Conservation (phyloP, 441 rosid species). For the Gossypium davidsonii region DNA sequence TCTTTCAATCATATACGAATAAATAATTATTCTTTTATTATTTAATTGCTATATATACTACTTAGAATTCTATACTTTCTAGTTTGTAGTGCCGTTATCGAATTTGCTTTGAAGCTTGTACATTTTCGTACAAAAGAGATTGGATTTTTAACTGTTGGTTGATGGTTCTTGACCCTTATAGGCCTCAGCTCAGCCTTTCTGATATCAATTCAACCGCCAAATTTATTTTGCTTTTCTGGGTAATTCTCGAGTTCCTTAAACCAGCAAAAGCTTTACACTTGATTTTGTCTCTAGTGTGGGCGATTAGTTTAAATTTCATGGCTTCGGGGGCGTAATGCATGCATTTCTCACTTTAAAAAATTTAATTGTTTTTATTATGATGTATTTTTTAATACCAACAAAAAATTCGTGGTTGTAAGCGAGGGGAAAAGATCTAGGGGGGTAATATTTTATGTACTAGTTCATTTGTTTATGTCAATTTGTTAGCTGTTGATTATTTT, state of each 20-base stretch:
- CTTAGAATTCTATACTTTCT: background rate
- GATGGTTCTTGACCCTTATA: background rate
- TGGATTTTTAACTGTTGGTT: background rate
- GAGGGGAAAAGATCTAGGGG: no score
- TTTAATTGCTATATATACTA: background rate
- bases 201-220: background rate
- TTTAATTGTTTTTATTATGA: no score
- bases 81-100: background rate
- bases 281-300: background rate
- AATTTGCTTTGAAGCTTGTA: conserved; percentile 7
- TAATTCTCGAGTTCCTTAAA: background rate
- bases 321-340: background rate
- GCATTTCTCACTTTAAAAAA: background rate
- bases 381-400: no score
- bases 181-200: background rate
- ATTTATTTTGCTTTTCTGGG: background rate
- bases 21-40: background rate
- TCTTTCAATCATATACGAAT: background rate
- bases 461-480: no score
- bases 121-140: background rate
- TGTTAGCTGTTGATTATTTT: no score
- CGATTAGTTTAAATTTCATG: no score
- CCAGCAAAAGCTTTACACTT: background rate
- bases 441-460: no score
- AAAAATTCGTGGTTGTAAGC: no score